Evolutionary conservation across 1,139 yeast species (phyloP), one percentile per base, ranked within the genome.

Genomic region (Candida dubliniensis): DNA sequence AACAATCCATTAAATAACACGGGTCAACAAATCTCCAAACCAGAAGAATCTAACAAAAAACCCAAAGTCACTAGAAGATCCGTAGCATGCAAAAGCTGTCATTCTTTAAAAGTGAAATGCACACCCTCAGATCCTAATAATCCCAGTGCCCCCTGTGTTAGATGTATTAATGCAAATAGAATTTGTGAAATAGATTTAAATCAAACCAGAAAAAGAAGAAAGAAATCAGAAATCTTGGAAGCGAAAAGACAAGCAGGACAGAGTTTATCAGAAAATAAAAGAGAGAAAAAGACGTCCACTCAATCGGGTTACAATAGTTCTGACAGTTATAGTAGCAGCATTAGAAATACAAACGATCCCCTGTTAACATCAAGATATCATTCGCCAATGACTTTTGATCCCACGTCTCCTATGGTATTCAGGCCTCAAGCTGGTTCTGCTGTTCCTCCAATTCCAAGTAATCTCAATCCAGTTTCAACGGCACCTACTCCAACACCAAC

Each of bases 1-100:
- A 32, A 13, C 24, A 32, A 14, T 18, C 14, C 10, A 8, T 13
- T 13, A 14, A 11, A 32, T 18, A 14, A 32, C 10, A 11, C 6
- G 3, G n/a, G 12, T 31, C 14, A 3, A 8, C 8, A 31, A 23
- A 30, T 30, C 24, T 6, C n/a, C 31, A n/a, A 32, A 26, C n/a
- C 34, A 10, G 36, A 38, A 6, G 31, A 14, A 14, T 23, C 35
- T 18, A 15, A 13, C 13, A 38, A 40, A 31, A 51, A 52, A 38
- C 38, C 50, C 5, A 59, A 58, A 42, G 47, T 52, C 5, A 52
- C 61, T 3, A 54, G 74, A 48, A 54, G 74, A 44, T 54, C 71
- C 7, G 73, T 67, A 34, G 96, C 96, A 1, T 89, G 96, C 61
- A 84, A 82, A 45, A 77, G 84, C 44, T 89, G 96, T 60, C 95